A percentile compares a stretch with the other conserved stretches of the same genome.
These are phyloP conservation scores for Trichopus zeylanicus DNA, from an alignment of 116 monocot species.

Conservation along the genomic window DNA sequence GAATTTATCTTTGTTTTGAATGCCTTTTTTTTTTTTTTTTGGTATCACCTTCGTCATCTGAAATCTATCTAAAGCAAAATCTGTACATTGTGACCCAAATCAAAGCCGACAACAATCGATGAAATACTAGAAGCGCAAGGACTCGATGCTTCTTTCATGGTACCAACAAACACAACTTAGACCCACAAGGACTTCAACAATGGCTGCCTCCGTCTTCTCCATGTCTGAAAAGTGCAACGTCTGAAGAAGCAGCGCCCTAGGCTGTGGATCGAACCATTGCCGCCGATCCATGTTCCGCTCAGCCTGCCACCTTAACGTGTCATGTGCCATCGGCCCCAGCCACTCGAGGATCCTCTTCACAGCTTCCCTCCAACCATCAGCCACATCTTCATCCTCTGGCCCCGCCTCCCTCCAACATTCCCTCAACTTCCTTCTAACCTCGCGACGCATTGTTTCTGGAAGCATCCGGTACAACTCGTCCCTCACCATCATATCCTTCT, in stretches of 20 bases:
- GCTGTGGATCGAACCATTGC: slow-evolving; percentile 26
- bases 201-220: slow-evolving; percentile 66
- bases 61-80: too few relatives aligned
- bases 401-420: slow-evolving; percentile 26
- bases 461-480: slow-evolving; percentile 60
- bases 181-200: slow-evolving; percentile 69
- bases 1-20: too few relatives aligned
- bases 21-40: too few relatives aligned
- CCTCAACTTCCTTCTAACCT: slow-evolving; percentile 46
- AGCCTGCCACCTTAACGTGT: slow-evolving; percentile 57
- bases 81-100: too few relatives aligned
- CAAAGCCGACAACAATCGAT: neutral
- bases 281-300: slow-evolving; percentile 58
- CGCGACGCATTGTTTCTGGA: slow-evolving; percentile 27
- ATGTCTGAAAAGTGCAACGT: slow-evolving; percentile 60
- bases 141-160: slow-evolving; percentile 7
- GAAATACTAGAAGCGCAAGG: neutral
- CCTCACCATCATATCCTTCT: slow-evolving; percentile 24
- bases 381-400: slow-evolving; percentile 24
- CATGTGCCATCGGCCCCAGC: slow-evolving; percentile 72
- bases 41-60: too few relatives aligned
- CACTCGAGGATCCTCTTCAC: slow-evolving; percentile 53
- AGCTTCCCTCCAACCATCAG: slow-evolving; percentile 65
- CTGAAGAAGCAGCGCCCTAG: slow-evolving; percentile 47
- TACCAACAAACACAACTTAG: slow-evolving; percentile 65